A percentile compares a stretch with the other conserved stretches of the same genome.
These are phyloP conservation scores for Calophaca sinica DNA, from an alignment of 306 rosid genomes.

Conservation along the genomic window DNA sequence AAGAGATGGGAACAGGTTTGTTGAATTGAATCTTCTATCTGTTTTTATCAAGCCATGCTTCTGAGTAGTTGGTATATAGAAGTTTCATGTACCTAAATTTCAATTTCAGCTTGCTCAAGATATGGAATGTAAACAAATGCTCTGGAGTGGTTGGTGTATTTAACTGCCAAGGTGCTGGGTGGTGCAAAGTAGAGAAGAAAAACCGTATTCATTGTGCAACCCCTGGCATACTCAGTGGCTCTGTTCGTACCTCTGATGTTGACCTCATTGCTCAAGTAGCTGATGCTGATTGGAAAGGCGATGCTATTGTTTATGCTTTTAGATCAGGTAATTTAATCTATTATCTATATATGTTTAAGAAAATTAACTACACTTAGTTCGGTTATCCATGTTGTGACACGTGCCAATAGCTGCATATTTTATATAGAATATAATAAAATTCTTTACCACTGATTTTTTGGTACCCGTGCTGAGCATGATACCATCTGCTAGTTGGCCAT, in stretches of 20 bases:
- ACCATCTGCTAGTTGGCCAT: too few relatives aligned
- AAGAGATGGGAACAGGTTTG: slow-evolving; percentile 84
- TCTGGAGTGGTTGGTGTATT: slow-evolving; percentile 82
- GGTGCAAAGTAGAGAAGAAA: slow-evolving; percentile 77
- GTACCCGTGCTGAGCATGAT: too few relatives aligned
- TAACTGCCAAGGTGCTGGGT: slow-evolving; percentile 90
- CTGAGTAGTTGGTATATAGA: neutral
- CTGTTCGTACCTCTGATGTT: slow-evolving; percentile 34
- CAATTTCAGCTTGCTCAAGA: slow-evolving; percentile 80
- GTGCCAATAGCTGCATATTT: too few relatives aligned
- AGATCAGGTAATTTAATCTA: slow-evolving; percentile 3
- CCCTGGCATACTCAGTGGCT: slow-evolving; percentile 27
- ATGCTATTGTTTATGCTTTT: slow-evolving; percentile 25
- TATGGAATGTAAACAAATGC: slow-evolving; percentile 80
- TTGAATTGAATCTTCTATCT: neutral
- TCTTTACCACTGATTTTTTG: too few relatives aligned
- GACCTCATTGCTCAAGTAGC: slow-evolving; percentile 38
- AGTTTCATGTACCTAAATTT: slow-evolving; percentile 4
- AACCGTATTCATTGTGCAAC: slow-evolving; percentile 44
- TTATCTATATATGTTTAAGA: too few relatives aligned
- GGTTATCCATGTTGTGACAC: too few relatives aligned
- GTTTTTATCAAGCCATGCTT: neutral
- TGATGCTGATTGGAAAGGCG: slow-evolving; percentile 32
- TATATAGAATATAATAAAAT: too few relatives aligned
- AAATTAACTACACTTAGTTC: too few relatives aligned